Conservation (phyloP, 2,329 filamentous ascomycete genomes). For the Shiraia bambusicola region DNA sequence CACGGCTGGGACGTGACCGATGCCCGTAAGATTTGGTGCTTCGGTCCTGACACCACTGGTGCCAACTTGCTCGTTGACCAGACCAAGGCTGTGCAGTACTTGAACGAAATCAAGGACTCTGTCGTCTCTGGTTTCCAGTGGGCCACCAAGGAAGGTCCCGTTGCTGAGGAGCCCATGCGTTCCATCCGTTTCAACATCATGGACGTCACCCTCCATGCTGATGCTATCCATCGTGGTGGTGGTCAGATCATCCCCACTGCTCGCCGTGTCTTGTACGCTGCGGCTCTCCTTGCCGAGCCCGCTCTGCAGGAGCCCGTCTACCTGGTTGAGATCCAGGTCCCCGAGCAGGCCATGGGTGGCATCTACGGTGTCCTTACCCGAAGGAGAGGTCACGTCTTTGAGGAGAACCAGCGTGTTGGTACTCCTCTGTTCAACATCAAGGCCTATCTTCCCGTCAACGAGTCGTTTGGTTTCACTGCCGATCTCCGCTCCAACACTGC, state of each 20-base stretch:
- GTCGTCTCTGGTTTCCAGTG: conserved; percentile 99
- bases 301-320: conserved; percentile 95
- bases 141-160: conserved; percentile 95
- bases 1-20: conserved; percentile 99
- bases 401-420: conserved; percentile 95
- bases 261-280: conserved; percentile 95
- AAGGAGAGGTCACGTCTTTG: conserved; percentile 98
- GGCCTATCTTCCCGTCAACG: conserved; percentile 93
- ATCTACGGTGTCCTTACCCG: conserved; percentile 99
- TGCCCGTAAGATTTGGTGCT: conserved; percentile 99
- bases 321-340: conserved; percentile 98
- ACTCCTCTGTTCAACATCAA: conserved; percentile 99
- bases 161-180: conserved; percentile 98
- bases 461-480: conserved; percentile 98
- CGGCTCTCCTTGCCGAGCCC: conserved; percentile 86
- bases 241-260: conserved; percentile 98
- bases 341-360: conserved; percentile 98
- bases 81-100: conserved; percentile 99
- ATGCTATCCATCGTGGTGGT: conserved; percentile 99
- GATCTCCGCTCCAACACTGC: conserved; percentile 92
- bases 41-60: conserved; percentile 95
- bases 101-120: conserved; percentile 99
- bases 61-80: conserved; percentile 99
- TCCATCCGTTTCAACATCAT: conserved; percentile 97
- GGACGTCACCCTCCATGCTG: conserved; percentile 98